Evolutionary conservation across 2,329 filamentous ascomycete species (phyloP), one percentile per base, ranked within the genome.

Genomic region (Didymella glomerata): DNA sequence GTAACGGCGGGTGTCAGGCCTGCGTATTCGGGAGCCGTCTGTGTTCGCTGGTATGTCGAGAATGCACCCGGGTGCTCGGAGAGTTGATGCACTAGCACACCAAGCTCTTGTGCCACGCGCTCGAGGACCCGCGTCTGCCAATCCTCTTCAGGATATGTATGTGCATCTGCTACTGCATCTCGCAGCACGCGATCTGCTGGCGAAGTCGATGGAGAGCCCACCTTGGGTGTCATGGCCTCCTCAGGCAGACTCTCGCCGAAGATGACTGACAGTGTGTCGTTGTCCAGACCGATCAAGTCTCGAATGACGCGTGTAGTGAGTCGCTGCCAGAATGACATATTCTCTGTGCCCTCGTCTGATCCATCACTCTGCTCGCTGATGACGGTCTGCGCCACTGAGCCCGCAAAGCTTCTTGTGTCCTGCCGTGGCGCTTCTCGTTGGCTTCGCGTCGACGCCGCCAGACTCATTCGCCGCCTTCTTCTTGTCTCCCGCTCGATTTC

Each of bases 261-360:
- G 9, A 99, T 88, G 48, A 97, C 88, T 0, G 91, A 91, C 9
- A 99, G 84, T 20, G 95, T 82, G 48, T 86, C 86, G 63, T 97
- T 92, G 68, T 98, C 93, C 54, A 99, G 90, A 9, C 94, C 94
- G 74, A 98, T 90, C 42, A 99, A 80, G 72, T 97, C 93, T 51
- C 88, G 87, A 67, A 99, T 92, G 27, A 98, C 90, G 69, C 89
- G 92, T 57, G 90, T 87, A 2, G 94, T 96, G 48, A 98, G 86
- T 11, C 90, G 86, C 61, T 88, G 88, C 87, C 92, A 92, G 65
- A 96, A 85, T 1, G 90, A 88, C 64, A 92, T 88, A 41, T 83
- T 81, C 28, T 86, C 83, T 4, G 81, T 78, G 44, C 73, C 65
- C 32, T 78, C 72, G 4, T 80, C 78, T 1, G 77, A 75, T 2